phyloP scores from a whole-genome alignment of 1,284 basidiomycete genomes.

The Ceratobasidium sp. region DNA sequence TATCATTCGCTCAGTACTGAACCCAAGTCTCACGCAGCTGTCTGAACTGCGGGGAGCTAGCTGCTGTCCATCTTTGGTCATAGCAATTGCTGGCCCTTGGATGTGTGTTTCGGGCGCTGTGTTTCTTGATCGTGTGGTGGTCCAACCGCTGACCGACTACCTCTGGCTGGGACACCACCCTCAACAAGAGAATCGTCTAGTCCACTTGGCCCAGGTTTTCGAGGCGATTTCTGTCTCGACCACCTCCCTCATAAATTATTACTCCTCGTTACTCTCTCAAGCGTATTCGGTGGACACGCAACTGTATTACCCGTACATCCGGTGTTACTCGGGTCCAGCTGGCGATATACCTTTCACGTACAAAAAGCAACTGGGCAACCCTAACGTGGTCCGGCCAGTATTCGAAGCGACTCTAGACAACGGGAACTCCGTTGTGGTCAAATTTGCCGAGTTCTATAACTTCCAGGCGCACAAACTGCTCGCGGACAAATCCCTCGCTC shows the following conservation, averaged over 20 bases:
- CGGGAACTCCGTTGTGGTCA: constrained; percentile 30
- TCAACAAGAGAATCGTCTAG: not conserved
- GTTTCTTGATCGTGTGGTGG: constrained; percentile 35
- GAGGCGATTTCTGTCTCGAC: not conserved
- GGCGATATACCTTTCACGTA: not conserved
- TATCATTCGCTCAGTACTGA: too few species aligned
- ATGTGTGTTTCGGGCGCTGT: constrained; percentile 45
- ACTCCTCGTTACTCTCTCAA: too few species aligned
- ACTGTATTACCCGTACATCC: not conserved
- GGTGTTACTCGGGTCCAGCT: not conserved
- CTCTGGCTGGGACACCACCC: constrained; percentile 37
- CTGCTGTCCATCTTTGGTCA: constrained; percentile 43
- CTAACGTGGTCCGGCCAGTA: too few species aligned
- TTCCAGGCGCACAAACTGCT: constrained; percentile 41
- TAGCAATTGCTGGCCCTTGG: constrained; percentile 46
- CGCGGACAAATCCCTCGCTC: constrained; percentile 41
- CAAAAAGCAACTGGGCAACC: not conserved
- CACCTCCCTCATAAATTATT: not conserved
- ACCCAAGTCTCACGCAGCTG: too few species aligned
- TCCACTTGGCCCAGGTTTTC: constrained; percentile 8
- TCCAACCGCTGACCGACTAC: constrained; percentile 46
- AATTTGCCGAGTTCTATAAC: constrained; percentile 43
- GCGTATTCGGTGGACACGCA: too few species aligned
- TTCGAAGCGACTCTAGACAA: not conserved
- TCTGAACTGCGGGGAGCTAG: not conserved